phyloP scores from a whole-genome alignment of 768 basidiomycete genomes.

The Naematelia encephala region DNA sequence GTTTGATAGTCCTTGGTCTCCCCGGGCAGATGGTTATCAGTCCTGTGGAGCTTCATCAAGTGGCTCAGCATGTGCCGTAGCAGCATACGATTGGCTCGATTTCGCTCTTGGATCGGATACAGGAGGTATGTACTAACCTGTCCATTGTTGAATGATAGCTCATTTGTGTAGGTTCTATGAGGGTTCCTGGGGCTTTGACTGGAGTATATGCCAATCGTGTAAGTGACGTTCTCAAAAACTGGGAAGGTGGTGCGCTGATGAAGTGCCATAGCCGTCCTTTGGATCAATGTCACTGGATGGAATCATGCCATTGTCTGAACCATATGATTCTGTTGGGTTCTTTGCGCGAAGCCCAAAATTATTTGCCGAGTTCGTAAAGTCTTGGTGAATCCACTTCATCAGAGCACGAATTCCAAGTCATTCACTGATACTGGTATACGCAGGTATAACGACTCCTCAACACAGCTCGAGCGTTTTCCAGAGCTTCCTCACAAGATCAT shows the following conservation, averaged over 20 bases:
- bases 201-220: constrained; percentile 23
- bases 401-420: too few relatives aligned
- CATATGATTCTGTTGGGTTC: too few relatives aligned
- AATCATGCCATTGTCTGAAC: too few relatives aligned
- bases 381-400: background rate
- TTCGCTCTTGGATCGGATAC: constrained; percentile 44
- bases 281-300: too few relatives aligned
- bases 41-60: constrained; percentile 34
- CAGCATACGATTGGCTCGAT: constrained; percentile 47
- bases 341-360: too few relatives aligned
- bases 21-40: constrained; percentile 45
- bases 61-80: constrained; percentile 37
- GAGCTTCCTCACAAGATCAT: constrained; percentile 27
- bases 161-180: background rate
- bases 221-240: background rate
- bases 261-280: too few relatives aligned
- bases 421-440: background rate
- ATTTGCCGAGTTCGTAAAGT: constrained; percentile 9
- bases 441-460: constrained; percentile 29
- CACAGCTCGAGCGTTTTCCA: constrained; percentile 23
- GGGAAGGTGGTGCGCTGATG: too few relatives aligned
- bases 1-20: constrained; percentile 38
- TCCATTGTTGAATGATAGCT: background rate
- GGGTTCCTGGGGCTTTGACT: constrained; percentile 11
- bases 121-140: constrained; percentile 10